phyloP scores from a whole-genome alignment of 306 rosid genomes.

The Trichosanthes cucumerina region DNA sequence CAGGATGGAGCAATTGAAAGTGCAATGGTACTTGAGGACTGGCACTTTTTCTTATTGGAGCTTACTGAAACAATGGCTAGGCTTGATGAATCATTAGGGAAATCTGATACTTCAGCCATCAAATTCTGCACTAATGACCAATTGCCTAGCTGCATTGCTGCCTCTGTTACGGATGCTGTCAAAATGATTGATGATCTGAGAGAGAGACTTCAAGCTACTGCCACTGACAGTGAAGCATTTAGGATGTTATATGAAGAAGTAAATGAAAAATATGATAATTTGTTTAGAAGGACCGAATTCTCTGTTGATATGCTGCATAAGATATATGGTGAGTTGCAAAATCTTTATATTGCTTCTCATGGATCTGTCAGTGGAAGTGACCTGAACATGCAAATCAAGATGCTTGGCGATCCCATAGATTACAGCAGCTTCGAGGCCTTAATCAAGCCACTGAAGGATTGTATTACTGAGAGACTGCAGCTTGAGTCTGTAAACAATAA shows the following conservation, averaged over 20 bases:
- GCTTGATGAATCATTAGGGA: conserved; percentile 50
- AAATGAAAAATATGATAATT: conserved; percentile 39
- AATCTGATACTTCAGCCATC: conserved; percentile 17
- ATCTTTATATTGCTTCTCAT: conserved; percentile 33
- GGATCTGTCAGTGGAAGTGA: conserved; percentile 38
- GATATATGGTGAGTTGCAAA: conserved; percentile 39
- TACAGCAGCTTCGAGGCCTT: conserved; percentile 41
- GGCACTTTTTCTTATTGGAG: conserved; percentile 38
- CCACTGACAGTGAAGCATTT: conserved; percentile 34
- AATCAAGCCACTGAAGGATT: conserved; percentile 39
- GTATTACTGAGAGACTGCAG: conserved; percentile 40
- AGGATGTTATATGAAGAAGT: conserved; percentile 40
- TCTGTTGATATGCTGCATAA: conserved; percentile 36
- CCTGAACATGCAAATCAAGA: conserved; percentile 27
- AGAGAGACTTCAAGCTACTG: conserved; percentile 50
- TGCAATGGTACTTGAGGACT: conserved; percentile 46
- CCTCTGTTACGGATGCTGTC: conserved; percentile 48
- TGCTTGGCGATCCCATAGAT: conserved; percentile 46
- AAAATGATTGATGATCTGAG: conserved; percentile 53
- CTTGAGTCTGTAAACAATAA: conserved; percentile 42
- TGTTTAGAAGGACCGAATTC: conserved; percentile 53
- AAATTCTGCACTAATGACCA: conserved; percentile 17
- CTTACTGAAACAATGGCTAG: conserved; percentile 46
- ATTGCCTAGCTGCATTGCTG: conserved; percentile 22
- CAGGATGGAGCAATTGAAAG: conserved; percentile 52